phyloP scores from a whole-genome alignment of 2,329 filamentous ascomycete genomes.

The Claviceps pusilla region DNA sequence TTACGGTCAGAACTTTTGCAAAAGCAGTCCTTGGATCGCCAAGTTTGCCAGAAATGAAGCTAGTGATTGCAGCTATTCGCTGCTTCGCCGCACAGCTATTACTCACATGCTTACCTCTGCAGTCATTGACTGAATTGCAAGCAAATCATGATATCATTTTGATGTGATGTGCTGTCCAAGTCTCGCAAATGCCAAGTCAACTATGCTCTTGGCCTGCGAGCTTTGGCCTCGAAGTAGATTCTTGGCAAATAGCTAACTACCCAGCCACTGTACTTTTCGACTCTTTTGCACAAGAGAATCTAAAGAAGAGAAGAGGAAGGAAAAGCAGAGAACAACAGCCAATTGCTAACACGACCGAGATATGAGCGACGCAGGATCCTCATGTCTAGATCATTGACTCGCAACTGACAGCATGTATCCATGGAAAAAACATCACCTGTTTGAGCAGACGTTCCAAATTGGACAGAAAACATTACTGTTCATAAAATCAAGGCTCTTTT shows the following conservation, averaged over 20 bases:
- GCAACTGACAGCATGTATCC: too few relatives aligned
- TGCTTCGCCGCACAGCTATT: background rate
- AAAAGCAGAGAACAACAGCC: too few relatives aligned
- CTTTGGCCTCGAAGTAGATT: background rate
- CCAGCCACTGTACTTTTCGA: background rate
- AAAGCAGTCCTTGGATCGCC: background rate
- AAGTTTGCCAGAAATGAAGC: background rate
- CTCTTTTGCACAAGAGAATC: background rate
- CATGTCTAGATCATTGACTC: too few relatives aligned
- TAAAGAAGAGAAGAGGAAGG: too few relatives aligned
- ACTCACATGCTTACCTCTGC: background rate
- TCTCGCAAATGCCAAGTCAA: background rate
- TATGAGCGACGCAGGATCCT: too few relatives aligned
- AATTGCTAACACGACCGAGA: too few relatives aligned
- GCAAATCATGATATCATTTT: background rate
- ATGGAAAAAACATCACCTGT: too few relatives aligned
- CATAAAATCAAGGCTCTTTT: too few relatives aligned
- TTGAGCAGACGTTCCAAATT: too few relatives aligned
- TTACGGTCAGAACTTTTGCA: background rate
- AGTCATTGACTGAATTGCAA: background rate
- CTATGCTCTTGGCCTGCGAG: background rate
- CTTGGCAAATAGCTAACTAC: background rate
- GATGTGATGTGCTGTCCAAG: too few relatives aligned
- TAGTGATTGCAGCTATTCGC: background rate
- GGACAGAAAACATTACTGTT: too few relatives aligned